These are phyloP conservation scores for Colletotrichum simmondsii DNA, from an alignment of 2,329 filamentous ascomycete species.

Conservation along the genomic window DNA sequence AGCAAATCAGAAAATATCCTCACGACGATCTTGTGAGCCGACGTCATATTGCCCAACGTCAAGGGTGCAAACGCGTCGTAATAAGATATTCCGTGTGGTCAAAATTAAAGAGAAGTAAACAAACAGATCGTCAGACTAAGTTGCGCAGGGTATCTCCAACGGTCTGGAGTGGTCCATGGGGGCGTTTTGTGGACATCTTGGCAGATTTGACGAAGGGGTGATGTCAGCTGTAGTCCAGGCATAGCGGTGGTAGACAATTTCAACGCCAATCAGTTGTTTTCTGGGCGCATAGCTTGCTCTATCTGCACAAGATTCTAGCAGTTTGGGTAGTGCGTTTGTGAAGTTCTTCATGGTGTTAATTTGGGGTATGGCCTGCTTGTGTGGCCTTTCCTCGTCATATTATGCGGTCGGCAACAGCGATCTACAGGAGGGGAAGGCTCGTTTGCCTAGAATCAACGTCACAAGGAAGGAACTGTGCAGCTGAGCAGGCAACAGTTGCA, in stretches of 20 bases:
- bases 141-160: background rate
- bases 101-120: no score
- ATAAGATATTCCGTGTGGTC: background rate
- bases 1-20: background rate
- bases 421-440: constrained; percentile 11
- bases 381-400: constrained; percentile 11
- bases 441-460: constrained; percentile 18
- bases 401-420: constrained; percentile 1
- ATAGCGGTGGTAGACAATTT: background rate
- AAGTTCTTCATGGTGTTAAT: background rate
- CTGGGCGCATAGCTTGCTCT: background rate
- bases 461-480: background rate
- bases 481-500: background rate
- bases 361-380: background rate
- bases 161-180: background rate
- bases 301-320: background rate
- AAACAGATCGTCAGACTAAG: background rate
- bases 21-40: background rate
- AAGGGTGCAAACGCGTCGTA: background rate
- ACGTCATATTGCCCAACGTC: background rate
- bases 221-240: constrained; percentile 6
- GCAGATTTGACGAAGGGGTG: constrained; percentile 4
- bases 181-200: background rate
- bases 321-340: background rate
- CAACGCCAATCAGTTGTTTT: background rate